Evolutionary conservation across 805 yeast species (phyloP), one percentile per base, ranked within the genome.

Genomic region (Lachancea dasiensis): DNA sequence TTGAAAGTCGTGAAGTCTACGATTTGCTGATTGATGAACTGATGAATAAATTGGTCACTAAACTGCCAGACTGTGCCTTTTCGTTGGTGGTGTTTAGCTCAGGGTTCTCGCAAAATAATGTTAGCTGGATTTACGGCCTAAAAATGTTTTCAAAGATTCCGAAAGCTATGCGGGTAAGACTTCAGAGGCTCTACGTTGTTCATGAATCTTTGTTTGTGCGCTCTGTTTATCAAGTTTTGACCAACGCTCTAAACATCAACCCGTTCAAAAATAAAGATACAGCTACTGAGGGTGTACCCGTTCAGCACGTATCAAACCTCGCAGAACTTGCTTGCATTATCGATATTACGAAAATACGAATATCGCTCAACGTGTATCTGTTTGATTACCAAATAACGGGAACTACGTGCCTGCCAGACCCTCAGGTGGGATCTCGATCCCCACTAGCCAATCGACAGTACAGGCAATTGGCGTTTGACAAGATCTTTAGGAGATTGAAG

Each of bases 151-250:
- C 73, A 44, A 61, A 74, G 45, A 69, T 90, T 19, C 77, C 90
- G 2, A 69, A 72, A 11, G 68, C 67, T 4, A 61, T 70, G 30
- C 73, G 75, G 43, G 70, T 72, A 36, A 67, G 73, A 39, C 60
- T 90, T 30, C 63, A 65, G 36, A 80, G 77, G 51, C 67, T 86
- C 3, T 82, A 80, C 46, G 72, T 89, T 21, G 95, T 90, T 2
- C 97, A 90, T 60, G 96, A 89, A 48, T 81, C 83, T 32, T 87
- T 96, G 92, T 74, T 89, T 61, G 74, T 86, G 19, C 76, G 86
- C 49, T 80, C 95, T 0, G 72, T 86, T 25, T 73, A 82, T 11
- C 87, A 83, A 38, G 71, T 86, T 17, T 64, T 85, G 42, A 69
- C 78, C 39, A 82, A 80, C 51, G 78, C 83, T 2, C 63, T 77